Conservation (phyloP, 805 yeast species). For the Saturnispora dispora region DNA sequence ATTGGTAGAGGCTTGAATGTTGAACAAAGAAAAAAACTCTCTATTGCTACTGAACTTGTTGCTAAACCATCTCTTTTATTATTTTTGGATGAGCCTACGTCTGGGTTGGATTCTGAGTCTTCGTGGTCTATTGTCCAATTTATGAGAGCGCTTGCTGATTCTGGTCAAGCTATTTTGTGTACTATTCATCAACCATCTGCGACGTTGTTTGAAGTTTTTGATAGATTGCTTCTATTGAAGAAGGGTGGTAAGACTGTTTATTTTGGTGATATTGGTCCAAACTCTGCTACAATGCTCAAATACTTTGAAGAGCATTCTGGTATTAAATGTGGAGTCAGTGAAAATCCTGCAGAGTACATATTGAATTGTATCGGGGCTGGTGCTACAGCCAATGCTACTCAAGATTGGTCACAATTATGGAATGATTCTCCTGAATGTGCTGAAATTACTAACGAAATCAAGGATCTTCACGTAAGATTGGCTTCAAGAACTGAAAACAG, state of each 20-base stretch:
- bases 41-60: conserved; percentile 47
- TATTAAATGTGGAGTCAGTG: conserved; percentile 49
- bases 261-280: conserved; percentile 44
- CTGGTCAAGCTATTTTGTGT: conserved; percentile 48
- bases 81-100: conserved; percentile 53
- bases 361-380: conserved; percentile 74
- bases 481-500: conserved; percentile 19
- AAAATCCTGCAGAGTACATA: conserved; percentile 72
- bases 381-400: conserved; percentile 53
- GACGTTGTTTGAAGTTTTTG: conserved; percentile 35
- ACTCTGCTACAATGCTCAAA: conserved; percentile 34
- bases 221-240: conserved; percentile 36
- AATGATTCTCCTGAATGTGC: conserved; percentile 27
- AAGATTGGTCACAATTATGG: conserved; percentile 66
- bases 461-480: conserved; percentile 20
- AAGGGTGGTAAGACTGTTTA: conserved; percentile 46
- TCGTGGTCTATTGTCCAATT: conserved; percentile 50
- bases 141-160: conserved; percentile 39
- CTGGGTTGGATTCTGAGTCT: conserved; percentile 49
- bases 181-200: conserved; percentile 46
- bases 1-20: conserved; percentile 43
- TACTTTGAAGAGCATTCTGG: conserved; percentile 51
- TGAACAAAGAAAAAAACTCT: conserved; percentile 44
- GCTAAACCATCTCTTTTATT: conserved; percentile 44
- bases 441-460: conserved; percentile 26